These are phyloP conservation scores for Pisolithus orientalis DNA, from an alignment of 768 basidiomycete genomes.

Conservation along the genomic window DNA sequence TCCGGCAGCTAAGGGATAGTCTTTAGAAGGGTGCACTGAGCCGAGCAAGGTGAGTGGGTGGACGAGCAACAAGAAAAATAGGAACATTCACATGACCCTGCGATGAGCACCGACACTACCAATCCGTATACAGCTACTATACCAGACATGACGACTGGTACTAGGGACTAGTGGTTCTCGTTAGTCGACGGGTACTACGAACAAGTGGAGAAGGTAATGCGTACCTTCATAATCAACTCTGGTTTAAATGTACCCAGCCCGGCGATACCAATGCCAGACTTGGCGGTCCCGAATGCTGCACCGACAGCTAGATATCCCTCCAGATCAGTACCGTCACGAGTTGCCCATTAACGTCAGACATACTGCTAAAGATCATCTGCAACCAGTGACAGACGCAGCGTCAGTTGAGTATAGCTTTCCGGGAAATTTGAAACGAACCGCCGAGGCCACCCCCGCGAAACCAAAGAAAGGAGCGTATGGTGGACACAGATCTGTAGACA, in stretches of 20 bases:
- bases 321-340: conserved; percentile 7
- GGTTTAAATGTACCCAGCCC: conserved; percentile 91
- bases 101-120: conserved; percentile 91
- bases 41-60: conserved; percentile 10
- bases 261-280: conserved; percentile 95
- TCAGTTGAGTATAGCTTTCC: conserved; percentile 6
- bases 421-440: conserved; percentile 49
- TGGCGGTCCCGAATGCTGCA: conserved; percentile 94
- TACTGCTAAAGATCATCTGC: conserved; percentile 97
- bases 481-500: conserved; percentile 63
- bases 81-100: conserved; percentile 49
- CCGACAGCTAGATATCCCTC: conserved; percentile 59
- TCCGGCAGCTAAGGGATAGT: conserved; percentile 80
- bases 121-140: conserved; percentile 97
- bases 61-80: conserved; percentile 1
- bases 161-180: conserved; percentile 58
- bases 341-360: conserved; percentile 29
- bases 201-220: conserved; percentile 1
- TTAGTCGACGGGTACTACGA: not conserved
- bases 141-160: conserved; percentile 97
- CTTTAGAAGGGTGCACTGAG: conserved; percentile 53
- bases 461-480: conserved; percentile 98
- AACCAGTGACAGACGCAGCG: not conserved
- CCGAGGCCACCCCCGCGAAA: conserved; percentile 91
- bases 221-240: conserved; percentile 96